A percentile compares a stretch with the other conserved stretches of the same genome.
phyloP scores from a whole-genome alignment of 345 rosid species.

The Gossypium bickii region DNA sequence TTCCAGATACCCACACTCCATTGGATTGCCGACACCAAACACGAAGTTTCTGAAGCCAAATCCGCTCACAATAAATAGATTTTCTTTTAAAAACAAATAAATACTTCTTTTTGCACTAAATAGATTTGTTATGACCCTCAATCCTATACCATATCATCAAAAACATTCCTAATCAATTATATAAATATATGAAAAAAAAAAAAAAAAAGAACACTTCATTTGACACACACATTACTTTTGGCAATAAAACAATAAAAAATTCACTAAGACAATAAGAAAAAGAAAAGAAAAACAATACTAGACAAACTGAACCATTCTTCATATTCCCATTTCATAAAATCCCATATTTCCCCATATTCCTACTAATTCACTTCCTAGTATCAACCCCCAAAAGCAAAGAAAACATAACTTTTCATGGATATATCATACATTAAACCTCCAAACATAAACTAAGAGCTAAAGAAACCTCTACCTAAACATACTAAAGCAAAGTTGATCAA shows the following conservation, averaged over 20 bases:
- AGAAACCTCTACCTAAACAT: background rate
- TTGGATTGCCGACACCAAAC: constrained; percentile 70
- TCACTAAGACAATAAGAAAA: background rate
- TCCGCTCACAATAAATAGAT: constrained; percentile 14
- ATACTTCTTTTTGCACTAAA: background rate
- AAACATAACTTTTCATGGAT: background rate
- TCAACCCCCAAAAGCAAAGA: background rate
- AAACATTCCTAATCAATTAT: background rate
- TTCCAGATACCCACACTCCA: constrained; percentile 76
- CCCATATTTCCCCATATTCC: background rate
- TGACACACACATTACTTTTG: background rate
- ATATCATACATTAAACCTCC: background rate
- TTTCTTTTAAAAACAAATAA: background rate
- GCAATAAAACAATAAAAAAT: background rate
- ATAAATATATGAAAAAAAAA: background rate
- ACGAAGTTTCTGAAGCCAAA: constrained; percentile 56
- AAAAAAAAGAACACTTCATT: background rate
- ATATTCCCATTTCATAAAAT: background rate
- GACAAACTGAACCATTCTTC: background rate
- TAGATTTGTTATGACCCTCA: background rate
- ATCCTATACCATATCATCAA: background rate
- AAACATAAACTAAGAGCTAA: background rate
- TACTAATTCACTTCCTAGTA: background rate
- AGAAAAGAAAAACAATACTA: background rate
- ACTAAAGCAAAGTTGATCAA: background rate